Evolutionary conservation across 257 asterid genomes (phyloP).

Genomic region (Solanum ossicruentum): DNA sequence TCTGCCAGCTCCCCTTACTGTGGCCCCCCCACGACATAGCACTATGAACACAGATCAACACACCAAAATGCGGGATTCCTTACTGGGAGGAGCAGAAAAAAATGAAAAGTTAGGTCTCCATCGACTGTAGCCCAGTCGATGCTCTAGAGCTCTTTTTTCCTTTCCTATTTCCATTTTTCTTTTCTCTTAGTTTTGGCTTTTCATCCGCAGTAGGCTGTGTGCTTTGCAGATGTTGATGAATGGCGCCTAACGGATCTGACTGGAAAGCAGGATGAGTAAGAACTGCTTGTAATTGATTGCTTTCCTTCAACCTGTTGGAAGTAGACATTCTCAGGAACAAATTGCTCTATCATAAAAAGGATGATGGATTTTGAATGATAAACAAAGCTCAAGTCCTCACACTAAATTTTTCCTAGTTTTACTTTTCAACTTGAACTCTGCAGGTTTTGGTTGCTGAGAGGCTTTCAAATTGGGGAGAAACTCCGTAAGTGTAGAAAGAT

Average conservation of each 20-base stretch:
- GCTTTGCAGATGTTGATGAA: constrained; percentile 55
- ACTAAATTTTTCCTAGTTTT: constrained; percentile 50
- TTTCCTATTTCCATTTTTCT: constrained; percentile 27
- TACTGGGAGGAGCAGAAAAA: neutral
- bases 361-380: neutral
- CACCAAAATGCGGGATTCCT: neutral
- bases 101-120: constrained; percentile 31
- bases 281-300: constrained; percentile 44
- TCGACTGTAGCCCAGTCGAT: constrained; percentile 19
- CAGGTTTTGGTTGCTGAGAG: constrained; percentile 21
- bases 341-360: neutral
- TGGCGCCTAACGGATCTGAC: constrained; percentile 60
- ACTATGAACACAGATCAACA: neutral
- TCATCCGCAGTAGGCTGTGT: constrained; percentile 49
- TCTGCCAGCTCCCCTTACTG: neutral
- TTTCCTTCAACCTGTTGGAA: constrained; percentile 55
- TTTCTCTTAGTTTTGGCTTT: constrained; percentile 37
- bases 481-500: constrained; percentile 53
- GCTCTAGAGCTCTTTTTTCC: constrained; percentile 33
- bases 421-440: constrained; percentile 43
- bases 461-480: constrained; percentile 54
- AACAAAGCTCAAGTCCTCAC: constrained; percentile 25
- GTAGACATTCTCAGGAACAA: neutral
- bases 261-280: constrained; percentile 45
- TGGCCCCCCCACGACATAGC: neutral